Base-by-base conservation (phyloP, 2,329 filamentous ascomycete species). In the Colletotrichum sp. region DNA sequence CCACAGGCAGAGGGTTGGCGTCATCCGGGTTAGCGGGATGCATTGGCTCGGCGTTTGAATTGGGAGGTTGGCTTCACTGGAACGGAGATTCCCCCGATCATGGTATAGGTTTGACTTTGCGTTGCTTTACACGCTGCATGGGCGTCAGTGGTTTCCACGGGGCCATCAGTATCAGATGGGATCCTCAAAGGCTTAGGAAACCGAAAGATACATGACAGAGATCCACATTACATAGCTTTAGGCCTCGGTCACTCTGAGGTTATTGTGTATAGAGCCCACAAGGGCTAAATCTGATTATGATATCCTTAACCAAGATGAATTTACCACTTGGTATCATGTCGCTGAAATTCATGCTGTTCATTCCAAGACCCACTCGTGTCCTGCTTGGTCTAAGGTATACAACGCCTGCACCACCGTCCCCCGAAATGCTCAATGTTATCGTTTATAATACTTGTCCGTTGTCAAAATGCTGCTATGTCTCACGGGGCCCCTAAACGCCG, bases 1-100 rank as follows among this genome's bases (percentile, higher is more conserved):
- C n/a, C 18, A 55, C 15, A 16, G 49, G 32, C 32, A 34, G 21
- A 10, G 74, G 52, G 62, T 52, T n/a, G 75, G 75, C 69, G 69
- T 75, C 65, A 59, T 49, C 69, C 32, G 68, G 75, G 52, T 55
- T 26, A 34, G 69, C 59, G 72, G 68, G 60, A 72, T 65, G 72
- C 76, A 77, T 77, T 65, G 34, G 52, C 49, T 65, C 63, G 78
- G 78, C 78, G 78, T 78, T 78, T 66, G 49, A 52, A 71, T 24
- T 26, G 34, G 65, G 59, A 44, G 49, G 71, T 21, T 52, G 44
- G 44, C 28, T 64, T 64, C n/a, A 36, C 49, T 18, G 36, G 72
- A 52, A 62, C 59, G 64, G n/a, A 62, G 28, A 77, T 69, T 74
- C 71, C 71, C 74, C 73, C 21, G 59, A 32, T 57, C 18, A 69